These are phyloP conservation scores for Ensete glaucum DNA, from an alignment of 176 grass and related monocot genomes.

Conservation along the genomic window DNA sequence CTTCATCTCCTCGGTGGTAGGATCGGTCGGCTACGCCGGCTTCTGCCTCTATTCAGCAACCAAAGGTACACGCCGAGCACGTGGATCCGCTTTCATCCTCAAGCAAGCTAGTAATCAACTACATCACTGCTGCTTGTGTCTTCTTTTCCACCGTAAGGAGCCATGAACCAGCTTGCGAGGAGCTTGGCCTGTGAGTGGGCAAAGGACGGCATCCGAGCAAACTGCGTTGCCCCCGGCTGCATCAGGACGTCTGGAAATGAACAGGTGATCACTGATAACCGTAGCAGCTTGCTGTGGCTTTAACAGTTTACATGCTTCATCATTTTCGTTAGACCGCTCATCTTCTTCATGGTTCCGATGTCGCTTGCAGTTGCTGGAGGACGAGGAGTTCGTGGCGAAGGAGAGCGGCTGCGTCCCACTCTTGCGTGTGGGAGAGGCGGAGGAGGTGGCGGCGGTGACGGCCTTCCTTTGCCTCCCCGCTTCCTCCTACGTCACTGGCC, in stretches of 20 bases:
- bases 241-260: background rate
- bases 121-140: too few species aligned
- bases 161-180: background rate
- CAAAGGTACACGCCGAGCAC: background rate
- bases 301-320: too few species aligned
- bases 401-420: conserved; percentile 20
- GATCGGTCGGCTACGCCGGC: background rate
- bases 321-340: too few species aligned
- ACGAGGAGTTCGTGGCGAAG: background rate
- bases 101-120: too few species aligned
- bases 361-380: background rate
- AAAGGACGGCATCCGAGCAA: background rate
- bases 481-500: conserved; percentile 33
- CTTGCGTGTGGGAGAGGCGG: conserved; percentile 25
- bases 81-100: too few species aligned
- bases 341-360: too few species aligned
- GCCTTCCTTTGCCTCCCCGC: conserved; percentile 42
- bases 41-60: background rate
- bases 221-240: background rate
- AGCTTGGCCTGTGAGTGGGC: conserved; percentile 5
- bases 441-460: conserved; percentile 29
- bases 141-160: background rate
- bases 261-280: too few species aligned
- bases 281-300: too few species aligned
- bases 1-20: background rate